Conservation (phyloP, 1,284 basidiomycete species). For the Pseudozyma sp. region DNA sequence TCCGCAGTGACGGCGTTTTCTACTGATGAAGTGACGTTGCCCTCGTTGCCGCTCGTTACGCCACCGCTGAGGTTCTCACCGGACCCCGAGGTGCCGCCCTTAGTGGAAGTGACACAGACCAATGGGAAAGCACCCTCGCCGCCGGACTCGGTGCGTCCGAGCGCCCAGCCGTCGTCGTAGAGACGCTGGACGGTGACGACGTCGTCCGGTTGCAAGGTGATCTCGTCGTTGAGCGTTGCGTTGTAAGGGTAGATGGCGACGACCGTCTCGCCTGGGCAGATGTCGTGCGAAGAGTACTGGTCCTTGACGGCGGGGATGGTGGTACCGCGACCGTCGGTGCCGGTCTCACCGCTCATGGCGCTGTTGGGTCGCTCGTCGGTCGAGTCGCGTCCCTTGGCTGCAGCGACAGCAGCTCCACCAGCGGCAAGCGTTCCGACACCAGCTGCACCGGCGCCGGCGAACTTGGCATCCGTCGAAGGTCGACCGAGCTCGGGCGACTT, state of each 20-base stretch:
- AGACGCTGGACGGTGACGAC: conserved; percentile 57
- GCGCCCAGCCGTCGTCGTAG: conserved; percentile 65
- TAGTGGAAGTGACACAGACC: conserved; percentile 60
- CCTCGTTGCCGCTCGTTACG: conserved; percentile 54
- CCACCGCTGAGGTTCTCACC: conserved; percentile 51
- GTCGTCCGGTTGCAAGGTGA: conserved; percentile 60
- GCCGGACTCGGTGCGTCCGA: conserved; percentile 50
- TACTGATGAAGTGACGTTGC: conserved; percentile 46
- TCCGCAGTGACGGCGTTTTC: conserved; percentile 60
- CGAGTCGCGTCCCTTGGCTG: conserved; percentile 38
- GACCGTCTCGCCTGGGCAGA: conserved; percentile 59
- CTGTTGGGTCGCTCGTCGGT: conserved; percentile 49
- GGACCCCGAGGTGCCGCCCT: conserved; percentile 51
- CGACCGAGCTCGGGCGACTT: conserved; percentile 41
- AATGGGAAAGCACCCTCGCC: conserved; percentile 60
- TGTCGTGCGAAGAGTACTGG: conserved; percentile 64
- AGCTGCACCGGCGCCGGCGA: conserved; percentile 22
- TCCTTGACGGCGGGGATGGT: conserved; percentile 61
- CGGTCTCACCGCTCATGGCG: conserved; percentile 51
- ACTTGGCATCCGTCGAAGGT: conserved; percentile 42
- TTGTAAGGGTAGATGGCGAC: conserved; percentile 66
- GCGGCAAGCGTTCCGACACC: conserved; percentile 43
- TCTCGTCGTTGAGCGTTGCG: conserved; percentile 62
- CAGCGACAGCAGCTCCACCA: conserved; percentile 26
- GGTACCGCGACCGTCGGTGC: conserved; percentile 58